Percentiles rank a stretch among this genome's conserved stretches.
These are phyloP conservation scores for Rhizoctonia solani DNA, from an alignment of 1,284 basidiomycete species.

Conservation along the genomic window DNA sequence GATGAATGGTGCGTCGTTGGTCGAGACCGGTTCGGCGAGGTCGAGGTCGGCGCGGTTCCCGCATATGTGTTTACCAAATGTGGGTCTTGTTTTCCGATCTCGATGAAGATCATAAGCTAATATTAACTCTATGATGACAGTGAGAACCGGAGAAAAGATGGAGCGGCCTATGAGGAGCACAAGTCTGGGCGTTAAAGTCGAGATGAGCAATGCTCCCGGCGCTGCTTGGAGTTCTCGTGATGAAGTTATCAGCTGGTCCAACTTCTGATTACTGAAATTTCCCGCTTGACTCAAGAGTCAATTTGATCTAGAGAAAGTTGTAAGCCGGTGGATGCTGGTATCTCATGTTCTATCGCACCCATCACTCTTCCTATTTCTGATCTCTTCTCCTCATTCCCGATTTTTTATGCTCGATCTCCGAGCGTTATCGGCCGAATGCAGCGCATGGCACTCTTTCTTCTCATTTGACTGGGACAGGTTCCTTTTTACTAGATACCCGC, in stretches of 20 bases:
- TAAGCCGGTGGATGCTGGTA: too few species aligned
- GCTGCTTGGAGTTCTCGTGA: conserved; percentile 26
- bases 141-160: conserved; percentile 29
- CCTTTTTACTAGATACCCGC: too few species aligned
- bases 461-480: too few species aligned
- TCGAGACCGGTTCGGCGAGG: conserved; percentile 35
- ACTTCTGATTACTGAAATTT: conserved; percentile 24
- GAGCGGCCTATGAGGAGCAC: conserved; percentile 37
- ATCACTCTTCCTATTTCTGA: too few species aligned
- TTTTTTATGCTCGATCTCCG: too few species aligned
- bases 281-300: background rate
- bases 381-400: too few species aligned
- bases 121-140: background rate
- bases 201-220: conserved; percentile 26
- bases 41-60: conserved; percentile 37
- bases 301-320: too few species aligned
- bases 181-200: conserved; percentile 36
- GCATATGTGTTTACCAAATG: conserved; percentile 35
- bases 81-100: background rate
- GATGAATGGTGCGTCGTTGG: conserved; percentile 39
- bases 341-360: too few species aligned
- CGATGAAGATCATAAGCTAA: background rate
- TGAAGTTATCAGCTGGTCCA: conserved; percentile 37
- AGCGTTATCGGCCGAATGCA: too few species aligned
- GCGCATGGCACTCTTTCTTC: too few species aligned